These are phyloP conservation scores for Malassezia vespertilionis DNA, from an alignment of 1,284 basidiomycete genomes.

Conservation along the genomic window DNA sequence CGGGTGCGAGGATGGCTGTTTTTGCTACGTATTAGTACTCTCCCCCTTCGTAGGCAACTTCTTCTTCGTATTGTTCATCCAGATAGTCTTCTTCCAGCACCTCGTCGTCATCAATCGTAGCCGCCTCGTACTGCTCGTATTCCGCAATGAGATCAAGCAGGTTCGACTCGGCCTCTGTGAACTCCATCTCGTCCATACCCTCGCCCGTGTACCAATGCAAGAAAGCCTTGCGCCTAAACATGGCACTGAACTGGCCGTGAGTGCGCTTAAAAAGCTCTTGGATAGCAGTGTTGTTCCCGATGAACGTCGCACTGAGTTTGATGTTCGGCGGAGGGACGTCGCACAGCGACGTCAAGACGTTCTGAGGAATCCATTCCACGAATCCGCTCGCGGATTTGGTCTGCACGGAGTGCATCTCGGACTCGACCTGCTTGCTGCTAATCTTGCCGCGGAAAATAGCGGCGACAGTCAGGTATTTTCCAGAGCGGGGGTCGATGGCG, in stretches of 20 bases:
- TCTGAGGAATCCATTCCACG: slow-evolving; percentile 48
- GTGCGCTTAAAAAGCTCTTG: slow-evolving; percentile 44
- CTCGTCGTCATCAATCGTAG: slow-evolving; percentile 52
- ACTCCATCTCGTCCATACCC: slow-evolving; percentile 49
- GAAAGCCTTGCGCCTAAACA: slow-evolving; percentile 49
- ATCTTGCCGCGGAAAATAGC: slow-evolving; percentile 45
- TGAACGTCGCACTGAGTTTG: slow-evolving; percentile 48
- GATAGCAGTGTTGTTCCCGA: slow-evolving; percentile 47
- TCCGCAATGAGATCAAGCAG: slow-evolving; percentile 50
- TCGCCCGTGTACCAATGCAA: slow-evolving; percentile 49
- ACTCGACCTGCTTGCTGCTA: slow-evolving; percentile 50
- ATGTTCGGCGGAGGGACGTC: slow-evolving; percentile 43
- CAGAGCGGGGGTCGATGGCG: slow-evolving; percentile 63
- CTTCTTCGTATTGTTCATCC: slow-evolving; percentile 29
- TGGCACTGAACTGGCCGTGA: slow-evolving; percentile 47
- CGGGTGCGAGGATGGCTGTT: too few relatives aligned
- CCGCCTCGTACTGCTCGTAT: slow-evolving; percentile 45
- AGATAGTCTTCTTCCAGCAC: slow-evolving; percentile 32
- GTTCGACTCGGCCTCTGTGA: slow-evolving; percentile 48
- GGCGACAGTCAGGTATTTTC: slow-evolving; percentile 52
- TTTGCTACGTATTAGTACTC: slow-evolving; percentile 15
- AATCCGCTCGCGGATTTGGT: slow-evolving; percentile 40
- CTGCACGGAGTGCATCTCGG: slow-evolving; percentile 45
- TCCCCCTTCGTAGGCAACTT: slow-evolving; percentile 11
- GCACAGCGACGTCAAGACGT: slow-evolving; percentile 44